These are phyloP conservation scores for Tylopilus sp. DNA, from an alignment of 768 basidiomycete genomes.

Conservation along the genomic window DNA sequence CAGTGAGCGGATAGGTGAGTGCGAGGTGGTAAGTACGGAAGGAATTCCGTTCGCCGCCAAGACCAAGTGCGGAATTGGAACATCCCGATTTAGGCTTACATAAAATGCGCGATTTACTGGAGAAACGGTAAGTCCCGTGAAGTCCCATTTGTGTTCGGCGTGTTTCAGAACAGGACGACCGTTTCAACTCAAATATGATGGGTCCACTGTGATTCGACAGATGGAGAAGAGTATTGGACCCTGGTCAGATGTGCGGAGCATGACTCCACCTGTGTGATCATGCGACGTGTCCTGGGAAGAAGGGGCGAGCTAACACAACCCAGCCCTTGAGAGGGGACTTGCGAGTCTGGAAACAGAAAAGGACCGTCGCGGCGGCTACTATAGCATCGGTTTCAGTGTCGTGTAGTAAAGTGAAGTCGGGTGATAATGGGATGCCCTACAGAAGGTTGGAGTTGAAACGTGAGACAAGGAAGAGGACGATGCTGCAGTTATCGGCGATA, in stretches of 20 bases:
- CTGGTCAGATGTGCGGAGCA: no score
- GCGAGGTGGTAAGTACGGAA: background rate
- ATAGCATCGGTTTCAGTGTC: background rate
- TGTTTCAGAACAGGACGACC: background rate
- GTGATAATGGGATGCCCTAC: conserved; percentile 1
- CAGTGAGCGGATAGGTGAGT: background rate
- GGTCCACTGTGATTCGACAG: no score
- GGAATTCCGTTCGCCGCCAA: background rate
- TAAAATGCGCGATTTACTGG: no score
- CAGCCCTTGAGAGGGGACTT: no score
- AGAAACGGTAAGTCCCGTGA: background rate
- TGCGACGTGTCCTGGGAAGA: no score
- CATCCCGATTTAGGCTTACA: conserved; percentile 5
- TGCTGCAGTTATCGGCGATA: background rate
- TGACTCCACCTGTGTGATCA: no score
- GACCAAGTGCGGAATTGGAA: background rate
- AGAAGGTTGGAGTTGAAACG: background rate
- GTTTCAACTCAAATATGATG: background rate
- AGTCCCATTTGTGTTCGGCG: background rate
- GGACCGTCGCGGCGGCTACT: background rate
- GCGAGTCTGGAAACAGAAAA: no score
- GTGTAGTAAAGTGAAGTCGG: background rate
- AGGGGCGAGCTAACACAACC: conserved; percentile 2
- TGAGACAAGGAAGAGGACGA: background rate
- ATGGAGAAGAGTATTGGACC: no score